A percentile compares a stretch with the other conserved stretches of the same genome.
Conservation (phyloP, 192 early-diverging fungal species). For the Paraglomus brasilianum region DNA sequence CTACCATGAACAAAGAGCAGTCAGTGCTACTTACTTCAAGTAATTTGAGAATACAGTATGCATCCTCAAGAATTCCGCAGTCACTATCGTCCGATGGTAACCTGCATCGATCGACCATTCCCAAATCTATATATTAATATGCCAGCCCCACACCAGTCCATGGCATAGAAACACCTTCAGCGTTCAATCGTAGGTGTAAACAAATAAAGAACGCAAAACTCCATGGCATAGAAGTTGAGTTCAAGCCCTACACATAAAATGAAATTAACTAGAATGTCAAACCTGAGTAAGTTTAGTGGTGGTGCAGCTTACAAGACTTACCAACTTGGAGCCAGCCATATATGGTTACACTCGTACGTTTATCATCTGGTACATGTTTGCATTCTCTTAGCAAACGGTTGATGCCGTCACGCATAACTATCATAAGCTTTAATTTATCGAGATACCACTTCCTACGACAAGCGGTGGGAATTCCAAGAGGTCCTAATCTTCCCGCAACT, state of each 20-base stretch:
- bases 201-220: too few species aligned
- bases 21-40: conserved; percentile 12
- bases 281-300: neutral
- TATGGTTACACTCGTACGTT: neutral
- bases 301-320: conserved; percentile 13
- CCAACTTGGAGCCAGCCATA: conserved; percentile 4
- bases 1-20: neutral
- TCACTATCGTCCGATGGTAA: neutral
- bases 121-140: conserved; percentile 31
- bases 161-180: too few species aligned
- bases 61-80: neutral
- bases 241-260: conserved; percentile 15
- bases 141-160: neutral
- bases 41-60: conserved; percentile 9
- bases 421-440: conserved; percentile 12
- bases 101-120: conserved; percentile 1
- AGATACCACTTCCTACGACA: conserved; percentile 9
- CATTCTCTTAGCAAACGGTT: conserved; percentile 3
- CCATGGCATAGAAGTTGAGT: conserved; percentile 17
- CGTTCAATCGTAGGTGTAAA: too few species aligned
- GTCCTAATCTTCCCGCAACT: neutral
- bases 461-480: conserved; percentile 2
- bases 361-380: neutral
- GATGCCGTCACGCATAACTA: conserved; percentile 1
- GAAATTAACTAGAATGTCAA: neutral